Base-by-base conservation (phyloP, 768 basidiomycete genomes). In the Thelephora aurantiotincta region DNA sequence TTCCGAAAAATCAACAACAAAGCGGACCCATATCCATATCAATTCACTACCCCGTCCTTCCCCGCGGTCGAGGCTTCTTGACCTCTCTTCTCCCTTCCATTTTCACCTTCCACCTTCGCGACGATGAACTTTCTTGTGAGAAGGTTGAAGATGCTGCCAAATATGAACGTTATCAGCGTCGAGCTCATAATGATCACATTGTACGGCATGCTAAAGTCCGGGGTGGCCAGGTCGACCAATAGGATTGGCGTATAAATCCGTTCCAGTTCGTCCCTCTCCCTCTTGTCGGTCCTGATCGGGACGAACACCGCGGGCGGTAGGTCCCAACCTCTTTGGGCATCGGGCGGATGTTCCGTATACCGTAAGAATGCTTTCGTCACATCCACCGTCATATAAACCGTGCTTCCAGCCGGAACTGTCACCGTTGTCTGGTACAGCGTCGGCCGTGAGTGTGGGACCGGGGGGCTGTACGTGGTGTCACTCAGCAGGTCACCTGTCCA, bases 181-280 rank as follows among this genome's bases (percentile, higher is more conserved):
- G 84, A 89, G 50, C 77, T 91, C 70, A 98, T 84, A 57, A 97
- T 97, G 64, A 98, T 97, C 43, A 98, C 94, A 66, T 98, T 99
- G 68, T 98, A 98, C 1, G 96, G 96, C 96, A 98, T 98, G 63
- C 88, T 92, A 61, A 98, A 98, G 62, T 98, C 96, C 0, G 94
- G 96, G 33, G 90, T 91, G n/a, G 94, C 84, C n/a, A 96, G 74
- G 61, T 93, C 90, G 41, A 93, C 77, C 34, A 98, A 77, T 20
- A 94, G 71, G 7, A 81, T 73, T 0, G 77, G 70, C 1, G 89
- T 91, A 62, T 94, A 94, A 42, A 96, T 72, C 41, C 81, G 60
- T 43, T 62, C 46, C 20, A 54, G 42, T 45, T 52, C 53, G 7
- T 43, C 34, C 33, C 26, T 33, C 26, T 36, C 13, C 4, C 41